Conservation (phyloP, 129 eudicot genomes). For the Kitagawia praeruptora region DNA sequence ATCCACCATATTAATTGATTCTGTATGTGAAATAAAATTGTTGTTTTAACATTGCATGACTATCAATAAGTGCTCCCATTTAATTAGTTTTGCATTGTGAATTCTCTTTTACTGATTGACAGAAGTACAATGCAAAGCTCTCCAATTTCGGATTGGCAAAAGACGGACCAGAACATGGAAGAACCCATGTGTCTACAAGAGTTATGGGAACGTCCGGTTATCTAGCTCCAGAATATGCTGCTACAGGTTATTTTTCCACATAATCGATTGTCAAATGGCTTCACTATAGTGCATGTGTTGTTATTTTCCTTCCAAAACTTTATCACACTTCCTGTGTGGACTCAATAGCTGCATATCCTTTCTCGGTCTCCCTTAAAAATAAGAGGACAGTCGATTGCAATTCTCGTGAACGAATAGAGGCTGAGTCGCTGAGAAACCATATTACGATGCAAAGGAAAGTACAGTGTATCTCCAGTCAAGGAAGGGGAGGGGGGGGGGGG, state of each 20-base stretch:
- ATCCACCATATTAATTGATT: neutral
- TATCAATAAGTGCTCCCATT: neutral
- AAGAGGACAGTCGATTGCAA: neutral
- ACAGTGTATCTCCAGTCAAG: no score
- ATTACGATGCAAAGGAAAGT: no score
- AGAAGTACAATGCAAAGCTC: neutral
- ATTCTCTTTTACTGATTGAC: neutral
- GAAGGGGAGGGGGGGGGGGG: no score
- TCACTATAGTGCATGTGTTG: no score
- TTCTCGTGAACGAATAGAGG: no score
- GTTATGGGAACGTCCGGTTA: neutral
- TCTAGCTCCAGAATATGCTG: neutral
- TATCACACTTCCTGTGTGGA: neutral
- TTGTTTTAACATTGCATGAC: no score
- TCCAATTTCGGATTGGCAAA: neutral
- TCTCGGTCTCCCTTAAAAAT: no score
- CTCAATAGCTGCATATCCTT: neutral
- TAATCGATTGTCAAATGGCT: neutral
- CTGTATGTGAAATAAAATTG: neutral
- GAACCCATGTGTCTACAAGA: neutral
- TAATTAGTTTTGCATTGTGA: neutral
- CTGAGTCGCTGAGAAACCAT: no score
- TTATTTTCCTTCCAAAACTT: no score
- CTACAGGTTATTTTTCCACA: neutral
- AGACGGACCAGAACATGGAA: neutral